These are phyloP conservation scores for Exidia glandulosa DNA, from an alignment of 768 basidiomycete genomes.

Conservation along the genomic window DNA sequence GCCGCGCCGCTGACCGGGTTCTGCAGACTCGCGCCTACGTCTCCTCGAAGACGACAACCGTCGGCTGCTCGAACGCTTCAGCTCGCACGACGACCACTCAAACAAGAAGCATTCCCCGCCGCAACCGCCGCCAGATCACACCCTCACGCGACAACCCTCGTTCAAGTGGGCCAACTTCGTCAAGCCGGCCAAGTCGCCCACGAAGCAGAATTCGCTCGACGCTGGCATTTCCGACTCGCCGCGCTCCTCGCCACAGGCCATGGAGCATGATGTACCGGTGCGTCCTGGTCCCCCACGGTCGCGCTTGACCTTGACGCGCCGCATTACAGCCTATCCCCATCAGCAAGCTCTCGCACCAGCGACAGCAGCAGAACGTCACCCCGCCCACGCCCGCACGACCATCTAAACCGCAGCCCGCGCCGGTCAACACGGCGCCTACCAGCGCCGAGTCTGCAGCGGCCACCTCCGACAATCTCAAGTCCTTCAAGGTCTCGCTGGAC, in stretches of 20 bases:
- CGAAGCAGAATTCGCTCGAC: slow-evolving; percentile 52
- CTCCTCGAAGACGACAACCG: slow-evolving; percentile 70
- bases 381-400: slow-evolving; percentile 53
- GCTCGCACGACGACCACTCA: background rate
- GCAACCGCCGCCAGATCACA: slow-evolving; percentile 19
- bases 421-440: slow-evolving; percentile 1
- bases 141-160: slow-evolving; percentile 62
- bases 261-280: slow-evolving; percentile 49
- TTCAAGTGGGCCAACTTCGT: slow-evolving; percentile 84
- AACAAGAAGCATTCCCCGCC: background rate
- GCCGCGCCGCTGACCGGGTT: slow-evolving; percentile 2
- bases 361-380: slow-evolving; percentile 12
- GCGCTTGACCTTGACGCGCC: background rate
- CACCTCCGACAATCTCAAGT: slow-evolving; percentile 56
- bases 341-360: background rate
- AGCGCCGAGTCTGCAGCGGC: background rate
- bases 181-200: slow-evolving; percentile 70
- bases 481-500: slow-evolving; percentile 94
- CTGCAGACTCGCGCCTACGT: slow-evolving; percentile 58
- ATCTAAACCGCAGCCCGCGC: background rate
- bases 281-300: background rate
- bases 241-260: slow-evolving; percentile 65
- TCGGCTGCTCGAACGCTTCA: slow-evolving; percentile 47
- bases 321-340: background rate
- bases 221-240: slow-evolving; percentile 48